Evolutionary conservation across 2,329 filamentous ascomycete species (phyloP).

Genomic region (Penicillium oxalicum): DNA sequence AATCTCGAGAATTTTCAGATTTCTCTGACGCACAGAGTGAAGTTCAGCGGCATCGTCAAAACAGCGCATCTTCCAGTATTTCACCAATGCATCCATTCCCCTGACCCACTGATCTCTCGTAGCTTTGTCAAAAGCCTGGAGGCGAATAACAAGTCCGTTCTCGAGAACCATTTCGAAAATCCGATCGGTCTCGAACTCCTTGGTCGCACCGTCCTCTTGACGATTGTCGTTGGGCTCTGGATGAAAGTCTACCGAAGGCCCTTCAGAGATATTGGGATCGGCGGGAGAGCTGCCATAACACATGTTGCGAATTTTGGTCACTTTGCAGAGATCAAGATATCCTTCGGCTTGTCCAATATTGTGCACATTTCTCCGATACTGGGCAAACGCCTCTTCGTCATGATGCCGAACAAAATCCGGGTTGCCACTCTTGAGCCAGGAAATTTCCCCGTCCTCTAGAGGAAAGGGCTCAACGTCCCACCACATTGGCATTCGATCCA

Average conservation of each 20-base stretch:
- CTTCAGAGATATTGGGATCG: conserved; percentile 48
- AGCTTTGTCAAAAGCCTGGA: conserved; percentile 53
- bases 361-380: conserved; percentile 53
- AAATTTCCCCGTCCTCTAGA: conserved; percentile 47
- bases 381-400: conserved; percentile 55
- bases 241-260: conserved; percentile 53
- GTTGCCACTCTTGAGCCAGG: conserved; percentile 51
- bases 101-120: conserved; percentile 59
- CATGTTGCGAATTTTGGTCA: conserved; percentile 53
- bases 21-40: conserved; percentile 52
- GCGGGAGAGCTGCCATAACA: conserved; percentile 47
- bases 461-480: conserved; percentile 59
- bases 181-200: conserved; percentile 50
- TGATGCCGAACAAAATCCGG: conserved; percentile 43
- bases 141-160: conserved; percentile 56
- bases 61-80: conserved; percentile 57
- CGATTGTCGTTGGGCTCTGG: conserved; percentile 42
- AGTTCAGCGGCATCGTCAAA: conserved; percentile 53
- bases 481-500: conserved; percentile 53
- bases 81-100: conserved; percentile 50
- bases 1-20: conserved; percentile 55
- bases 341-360: conserved; percentile 57
- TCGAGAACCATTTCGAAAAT: conserved; percentile 58
- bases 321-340: conserved; percentile 56
- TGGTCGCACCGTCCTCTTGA: conserved; percentile 49